Evolutionary conservation across 1,284 basidiomycete species (phyloP), one percentile per base, ranked within the genome.

Genomic region (Moesziomyces antarcticus): DNA sequence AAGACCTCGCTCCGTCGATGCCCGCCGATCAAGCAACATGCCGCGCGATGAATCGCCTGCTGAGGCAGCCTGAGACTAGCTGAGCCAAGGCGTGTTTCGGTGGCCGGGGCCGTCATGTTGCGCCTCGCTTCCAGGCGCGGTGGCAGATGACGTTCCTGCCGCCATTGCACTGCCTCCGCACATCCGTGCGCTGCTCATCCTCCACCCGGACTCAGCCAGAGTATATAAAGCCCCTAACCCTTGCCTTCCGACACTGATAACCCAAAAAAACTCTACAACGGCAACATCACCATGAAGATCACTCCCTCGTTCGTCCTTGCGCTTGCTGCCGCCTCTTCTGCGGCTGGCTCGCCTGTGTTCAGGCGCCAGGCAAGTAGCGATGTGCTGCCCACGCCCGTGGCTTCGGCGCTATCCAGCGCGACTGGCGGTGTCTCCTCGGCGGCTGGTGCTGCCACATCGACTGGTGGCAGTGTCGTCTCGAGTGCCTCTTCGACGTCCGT

Each of bases 241-340:
- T n/a, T n/a, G n/a, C n/a, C n/a, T n/a, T n/a, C n/a, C n/a, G n/a
- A n/a, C n/a, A n/a, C n/a, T n/a, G n/a, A n/a, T n/a, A n/a, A n/a
- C n/a, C n/a, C n/a, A n/a, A n/a, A n/a, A n/a, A n/a, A n/a, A n/a
- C n/a, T n/a, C n/a, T n/a, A n/a, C n/a, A 8, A 14, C 14, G 24
- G n/a, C 51, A 48, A 5, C 21, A 49, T 11, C 57, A 60, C 22
- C 40, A 73, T 73, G 70, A 67, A 73, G 60, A 41, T 73, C 48
- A 48, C 56, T n/a, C 24, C 60, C 37, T 55, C 70, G 0, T 60
- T 68, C 35, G 70, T 67, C 7, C 64, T 73, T 21, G 56, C 60
- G 8, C 53, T 73, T 3, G 64, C 60, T 5, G 64, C 64, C 13
- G 64, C 64, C 9, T 53, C 64, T 35, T 60, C 54, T 40, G 64